Evolutionary conservation across 768 basidiomycete species (phyloP), one percentile per base, ranked within the genome.

Genomic region (Epithele typhae): DNA sequence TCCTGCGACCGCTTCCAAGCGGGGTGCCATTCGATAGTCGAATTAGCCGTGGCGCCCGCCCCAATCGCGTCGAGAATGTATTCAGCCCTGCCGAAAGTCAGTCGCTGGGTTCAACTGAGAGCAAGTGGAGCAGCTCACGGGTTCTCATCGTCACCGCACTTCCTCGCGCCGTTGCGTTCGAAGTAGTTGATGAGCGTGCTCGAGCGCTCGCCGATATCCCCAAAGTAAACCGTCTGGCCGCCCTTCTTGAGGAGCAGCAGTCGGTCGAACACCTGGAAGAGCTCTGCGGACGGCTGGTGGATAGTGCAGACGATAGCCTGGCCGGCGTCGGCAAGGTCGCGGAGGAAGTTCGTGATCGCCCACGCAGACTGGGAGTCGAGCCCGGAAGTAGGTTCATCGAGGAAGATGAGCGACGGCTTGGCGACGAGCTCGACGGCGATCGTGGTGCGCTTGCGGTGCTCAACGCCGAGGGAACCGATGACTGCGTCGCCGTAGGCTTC

Each of bases 221-320:
- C 79, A 54, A 79, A 80, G 64, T 82, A 84, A 15, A 79, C 78
- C 1, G 73, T 77, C 62, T 81, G 65, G 19, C 92, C 92, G 11
- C 92, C 92, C 53, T 80, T 79, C 37, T 80, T 75, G 3, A 95
- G 72, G 0, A 95, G 73, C 8, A 94, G 68, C 1, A 95, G 68
- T 23, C 84, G 68, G 57, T 94, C 92, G 53, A 93, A 93, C 33
- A 77, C 78, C 67, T 87, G 79, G 71, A 92, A 94, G 21, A 92
- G 69, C 58, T 92, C 81, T 1, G 87, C 87, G 19, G 89, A 91
- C 30, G 91, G 91, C 71, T 87, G 75, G 47, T 72, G 73, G 54
- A 73, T 72, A 42, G 88, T 94, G 82, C 91, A 93, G n/a, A 94
- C 69, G 54, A 94, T 92, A 23, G 89, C 85, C 60, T 92, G 91